Percentiles rank a stretch among this genome's conserved stretches.
phyloP scores from a whole-genome alignment of 2,329 filamentous ascomycete genomes.

The Aschersonia sp. region DNA sequence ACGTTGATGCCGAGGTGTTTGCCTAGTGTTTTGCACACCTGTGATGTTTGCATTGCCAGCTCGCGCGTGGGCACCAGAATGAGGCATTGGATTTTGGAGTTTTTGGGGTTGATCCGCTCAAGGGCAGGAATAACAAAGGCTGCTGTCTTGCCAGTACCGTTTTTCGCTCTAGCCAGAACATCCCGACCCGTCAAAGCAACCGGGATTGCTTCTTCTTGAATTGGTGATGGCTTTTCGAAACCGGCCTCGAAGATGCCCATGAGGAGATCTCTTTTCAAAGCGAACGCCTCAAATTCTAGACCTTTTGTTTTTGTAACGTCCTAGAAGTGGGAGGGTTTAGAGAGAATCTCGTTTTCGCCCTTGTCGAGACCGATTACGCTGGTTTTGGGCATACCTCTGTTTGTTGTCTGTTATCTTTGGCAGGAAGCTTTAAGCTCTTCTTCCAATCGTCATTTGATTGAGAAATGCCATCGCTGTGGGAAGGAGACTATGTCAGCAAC shows the following conservation, averaged over 20 bases:
- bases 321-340: slow-evolving; percentile 24
- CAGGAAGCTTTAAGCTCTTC: slow-evolving; percentile 53
- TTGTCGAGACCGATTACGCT: not conserved
- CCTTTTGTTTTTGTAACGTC: slow-evolving; percentile 98
- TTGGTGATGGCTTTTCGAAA: slow-evolving; percentile 96
- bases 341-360: too few relatives aligned
- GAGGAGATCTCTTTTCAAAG: slow-evolving; percentile 83
- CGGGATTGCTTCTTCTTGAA: slow-evolving; percentile 98
- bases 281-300: slow-evolving; percentile 94
- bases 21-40: slow-evolving; percentile 96
- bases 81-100: slow-evolving; percentile 88
- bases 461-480: slow-evolving; percentile 29
- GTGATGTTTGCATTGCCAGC: slow-evolving; percentile 92
- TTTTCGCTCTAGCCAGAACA: slow-evolving; percentile 92
- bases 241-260: slow-evolving; percentile 99
- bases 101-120: slow-evolving; percentile 92
- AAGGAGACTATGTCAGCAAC: slow-evolving; percentile 1
- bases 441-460: slow-evolving; percentile 53
- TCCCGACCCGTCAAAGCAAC: slow-evolving; percentile 91
- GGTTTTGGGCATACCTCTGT: slow-evolving; percentile 46
- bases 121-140: slow-evolving; percentile 94
- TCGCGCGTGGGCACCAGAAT: slow-evolving; percentile 95
- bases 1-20: slow-evolving; percentile 96
- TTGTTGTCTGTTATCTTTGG: slow-evolving; percentile 64
- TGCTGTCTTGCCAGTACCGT: slow-evolving; percentile 95